These are phyloP conservation scores for Passiflora organensis DNA, from an alignment of 345 rosid species.

Conservation along the genomic window DNA sequence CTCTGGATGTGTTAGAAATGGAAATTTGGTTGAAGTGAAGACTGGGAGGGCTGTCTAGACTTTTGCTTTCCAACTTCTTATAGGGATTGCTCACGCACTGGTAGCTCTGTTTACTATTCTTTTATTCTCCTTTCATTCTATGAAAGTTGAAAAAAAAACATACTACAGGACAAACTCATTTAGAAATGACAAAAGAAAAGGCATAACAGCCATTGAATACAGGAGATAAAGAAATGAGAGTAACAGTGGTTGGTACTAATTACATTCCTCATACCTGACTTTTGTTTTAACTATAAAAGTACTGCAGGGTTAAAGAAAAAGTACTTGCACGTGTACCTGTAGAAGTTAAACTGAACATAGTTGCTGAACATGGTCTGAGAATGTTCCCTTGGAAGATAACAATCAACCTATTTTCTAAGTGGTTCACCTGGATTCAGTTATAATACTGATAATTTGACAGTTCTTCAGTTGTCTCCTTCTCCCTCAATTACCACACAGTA, in stretches of 20 bases:
- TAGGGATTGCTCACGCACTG: conserved; percentile 13
- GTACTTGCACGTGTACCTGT: conserved; percentile 8
- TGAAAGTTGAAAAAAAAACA: conserved; percentile 29
- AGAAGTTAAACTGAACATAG: neutral
- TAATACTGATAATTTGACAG: too few species aligned
- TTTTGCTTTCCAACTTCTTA: conserved; percentile 18
- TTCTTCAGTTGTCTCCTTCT: too few species aligned
- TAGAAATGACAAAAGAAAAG: conserved; percentile 12
- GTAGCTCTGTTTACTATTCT: conserved; percentile 1
- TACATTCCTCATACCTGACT: neutral
- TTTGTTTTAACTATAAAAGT: conserved; percentile 3
- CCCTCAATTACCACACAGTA: too few species aligned
- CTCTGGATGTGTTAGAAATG: neutral
- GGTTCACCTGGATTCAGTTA: too few species aligned
- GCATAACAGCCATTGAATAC: neutral
- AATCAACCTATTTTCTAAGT: neutral
- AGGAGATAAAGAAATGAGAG: conserved; percentile 4
- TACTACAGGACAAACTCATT: conserved; percentile 29
- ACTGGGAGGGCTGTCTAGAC: neutral
- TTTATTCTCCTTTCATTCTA: conserved; percentile 9
- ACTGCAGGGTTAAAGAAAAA: neutral
- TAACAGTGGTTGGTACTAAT: conserved; percentile 15
- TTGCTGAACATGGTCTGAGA: neutral
- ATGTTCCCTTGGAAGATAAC: conserved; percentile 1
- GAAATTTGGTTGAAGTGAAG: neutral